phyloP scores from a whole-genome alignment of 495 filamentous ascomycete species.

The Stereocaulon alpinum region DNA sequence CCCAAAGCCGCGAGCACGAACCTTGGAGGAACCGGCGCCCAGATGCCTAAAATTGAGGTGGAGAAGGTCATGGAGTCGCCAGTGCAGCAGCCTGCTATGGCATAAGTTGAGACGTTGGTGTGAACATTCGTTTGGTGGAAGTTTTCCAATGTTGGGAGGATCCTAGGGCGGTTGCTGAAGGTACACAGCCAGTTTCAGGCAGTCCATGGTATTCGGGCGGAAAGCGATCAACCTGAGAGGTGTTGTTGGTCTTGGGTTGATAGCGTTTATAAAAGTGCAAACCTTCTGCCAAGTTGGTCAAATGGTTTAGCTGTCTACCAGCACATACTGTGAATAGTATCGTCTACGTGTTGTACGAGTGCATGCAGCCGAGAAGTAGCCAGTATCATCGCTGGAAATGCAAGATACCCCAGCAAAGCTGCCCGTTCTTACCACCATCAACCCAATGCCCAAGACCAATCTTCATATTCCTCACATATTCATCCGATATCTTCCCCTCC shows the following conservation, averaged over 20 bases:
- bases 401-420: conserved; percentile 15
- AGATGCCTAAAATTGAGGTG: conserved; percentile 44
- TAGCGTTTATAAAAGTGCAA: background rate
- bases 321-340: background rate
- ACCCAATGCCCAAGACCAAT: conserved; percentile 10
- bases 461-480: conserved; percentile 1
- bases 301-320: background rate
- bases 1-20: conserved; percentile 61
- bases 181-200: background rate
- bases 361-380: background rate
- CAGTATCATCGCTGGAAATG: background rate
- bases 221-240: background rate
- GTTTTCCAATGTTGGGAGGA: no score
- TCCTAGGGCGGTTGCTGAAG: background rate
- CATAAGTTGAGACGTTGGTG: background rate
- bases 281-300: background rate
- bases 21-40: conserved; percentile 57
- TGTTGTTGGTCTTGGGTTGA: background rate
- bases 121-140: no score
- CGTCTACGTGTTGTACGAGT: no score
- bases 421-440: conserved; percentile 6
- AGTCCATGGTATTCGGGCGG: background rate
- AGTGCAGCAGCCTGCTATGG: conserved; percentile 14
- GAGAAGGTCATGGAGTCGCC: conserved; percentile 31
- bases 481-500: conserved; percentile 9